phyloP scores from a whole-genome alignment of 75 land plant genomes.

The Sequoiadendron giganteum region DNA sequence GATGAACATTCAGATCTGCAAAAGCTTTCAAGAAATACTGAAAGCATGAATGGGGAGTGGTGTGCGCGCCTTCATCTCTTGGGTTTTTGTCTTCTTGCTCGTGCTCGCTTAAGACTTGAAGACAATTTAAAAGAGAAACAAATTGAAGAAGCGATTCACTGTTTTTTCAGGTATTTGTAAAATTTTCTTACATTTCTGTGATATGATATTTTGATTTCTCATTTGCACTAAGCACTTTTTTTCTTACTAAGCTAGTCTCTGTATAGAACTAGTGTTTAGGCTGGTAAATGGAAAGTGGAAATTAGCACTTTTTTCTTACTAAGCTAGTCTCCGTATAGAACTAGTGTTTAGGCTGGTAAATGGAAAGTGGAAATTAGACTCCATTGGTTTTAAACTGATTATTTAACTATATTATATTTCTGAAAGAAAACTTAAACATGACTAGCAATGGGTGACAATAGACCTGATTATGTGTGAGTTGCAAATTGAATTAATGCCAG shows the following conservation, averaged over 20 bases:
- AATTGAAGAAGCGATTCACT: conserved; percentile 66
- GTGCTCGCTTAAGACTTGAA: conserved; percentile 42
- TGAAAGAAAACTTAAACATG: neutral
- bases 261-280: neutral
- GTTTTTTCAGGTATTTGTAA: conserved; percentile 79
- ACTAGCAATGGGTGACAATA: neutral
- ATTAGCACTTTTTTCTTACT: neutral
- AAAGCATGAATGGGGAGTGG: conserved; percentile 55
- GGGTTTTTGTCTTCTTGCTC: conserved; percentile 77
- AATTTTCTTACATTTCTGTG: neutral
- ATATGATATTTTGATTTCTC: neutral
- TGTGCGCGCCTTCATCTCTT: conserved; percentile 65
- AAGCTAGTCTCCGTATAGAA: neutral
- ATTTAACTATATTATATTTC: neutral
- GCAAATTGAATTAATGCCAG: neutral
- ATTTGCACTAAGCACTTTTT: neutral
- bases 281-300: too few species aligned
- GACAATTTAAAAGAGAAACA: conserved; percentile 46
- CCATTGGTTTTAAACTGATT: neutral
- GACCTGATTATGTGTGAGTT: neutral
- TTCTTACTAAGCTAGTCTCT: neutral
- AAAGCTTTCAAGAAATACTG: conserved; percentile 35
- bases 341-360: neutral
- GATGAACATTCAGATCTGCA: conserved; percentile 59
- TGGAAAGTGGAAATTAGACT: neutral